Evolutionary conservation across 164 flowering plant species (phyloP).

Genomic region (Houttuynia cordata): DNA sequence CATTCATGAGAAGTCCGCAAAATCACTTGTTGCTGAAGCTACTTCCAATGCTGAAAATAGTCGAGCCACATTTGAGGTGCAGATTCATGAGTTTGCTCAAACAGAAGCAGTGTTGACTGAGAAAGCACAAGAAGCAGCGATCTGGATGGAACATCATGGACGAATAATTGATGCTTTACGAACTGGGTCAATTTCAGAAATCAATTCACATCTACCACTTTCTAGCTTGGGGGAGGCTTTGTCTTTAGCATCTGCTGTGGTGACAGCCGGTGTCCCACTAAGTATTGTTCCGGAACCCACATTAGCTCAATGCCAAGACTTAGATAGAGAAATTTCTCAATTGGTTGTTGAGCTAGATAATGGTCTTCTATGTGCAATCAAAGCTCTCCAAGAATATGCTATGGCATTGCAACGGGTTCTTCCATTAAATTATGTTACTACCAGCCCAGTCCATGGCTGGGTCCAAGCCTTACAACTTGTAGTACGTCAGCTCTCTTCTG

Average conservation of each 20-base stretch:
- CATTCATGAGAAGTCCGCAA: constrained; percentile 69
- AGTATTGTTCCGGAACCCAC: constrained; percentile 96
- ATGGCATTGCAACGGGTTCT: constrained; percentile 69
- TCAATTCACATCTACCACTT: constrained; percentile 30
- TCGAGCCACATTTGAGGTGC: constrained; percentile 59
- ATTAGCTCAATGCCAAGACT: constrained; percentile 78
- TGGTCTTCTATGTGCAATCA: constrained; percentile 53
- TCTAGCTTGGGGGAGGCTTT: constrained; percentile 39
- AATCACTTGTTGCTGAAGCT: constrained; percentile 75
- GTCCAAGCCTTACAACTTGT: constrained; percentile 70
- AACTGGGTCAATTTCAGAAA: constrained; percentile 50
- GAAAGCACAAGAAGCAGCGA: constrained; percentile 66
- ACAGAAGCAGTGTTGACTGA: constrained; percentile 60
- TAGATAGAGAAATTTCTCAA: constrained; percentile 77
- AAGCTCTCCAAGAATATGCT: constrained; percentile 57
- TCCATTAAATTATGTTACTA: constrained; percentile 69
- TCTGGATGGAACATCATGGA: constrained; percentile 93
- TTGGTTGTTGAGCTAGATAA: constrained; percentile 49
- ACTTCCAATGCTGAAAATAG: constrained; percentile 53
- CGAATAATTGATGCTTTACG: constrained; percentile 74
- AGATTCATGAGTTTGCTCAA: constrained; percentile 72
- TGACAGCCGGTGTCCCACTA: constrained; percentile 75
- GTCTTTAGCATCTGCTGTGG: constrained; percentile 81
- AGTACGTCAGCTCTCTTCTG: constrained; percentile 50
- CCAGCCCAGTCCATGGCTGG: constrained; percentile 83